phyloP scores from a whole-genome alignment of 306 rosid species.

The Quercus mongolica region DNA sequence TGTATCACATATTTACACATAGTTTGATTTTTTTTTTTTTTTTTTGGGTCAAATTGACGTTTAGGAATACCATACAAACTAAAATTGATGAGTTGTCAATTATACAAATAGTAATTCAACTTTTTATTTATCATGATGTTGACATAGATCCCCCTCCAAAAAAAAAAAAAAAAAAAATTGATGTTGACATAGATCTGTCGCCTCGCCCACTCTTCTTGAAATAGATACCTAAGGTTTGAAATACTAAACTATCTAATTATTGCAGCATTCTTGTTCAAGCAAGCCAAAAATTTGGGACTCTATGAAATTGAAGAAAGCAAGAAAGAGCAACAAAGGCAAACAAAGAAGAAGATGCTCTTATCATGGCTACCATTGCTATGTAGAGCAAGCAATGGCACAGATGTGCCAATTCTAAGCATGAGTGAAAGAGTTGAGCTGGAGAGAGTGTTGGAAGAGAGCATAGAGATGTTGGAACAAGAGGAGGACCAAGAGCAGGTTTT shows the following conservation, averaged over 20 bases:
- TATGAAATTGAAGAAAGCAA: conserved; percentile 33
- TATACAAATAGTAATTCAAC: too few species aligned
- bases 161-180: too few species aligned
- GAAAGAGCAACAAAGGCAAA: conserved; percentile 27
- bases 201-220: too few species aligned
- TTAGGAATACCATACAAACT: too few species aligned
- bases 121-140: too few species aligned
- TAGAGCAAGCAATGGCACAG: conserved; percentile 62
- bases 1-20: too few species aligned
- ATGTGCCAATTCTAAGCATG: conserved; percentile 49
- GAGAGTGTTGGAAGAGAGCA: conserved; percentile 50
- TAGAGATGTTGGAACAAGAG: conserved; percentile 41
- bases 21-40: too few species aligned
- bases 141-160: too few species aligned
- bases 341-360: conserved; percentile 53
- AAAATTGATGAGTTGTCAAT: too few species aligned
- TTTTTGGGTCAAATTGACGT: too few species aligned
- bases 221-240: too few species aligned
- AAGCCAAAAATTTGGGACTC: conserved; percentile 44
- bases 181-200: too few species aligned
- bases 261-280: conserved; percentile 63
- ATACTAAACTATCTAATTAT: background rate
- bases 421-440: conserved; percentile 51
- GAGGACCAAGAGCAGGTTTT: conserved; percentile 61
- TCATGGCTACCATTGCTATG: conserved; percentile 81